Evolutionary conservation across 108 stramenopile species (phyloP).

Genomic region (Nannochloropsis salina): DNA sequence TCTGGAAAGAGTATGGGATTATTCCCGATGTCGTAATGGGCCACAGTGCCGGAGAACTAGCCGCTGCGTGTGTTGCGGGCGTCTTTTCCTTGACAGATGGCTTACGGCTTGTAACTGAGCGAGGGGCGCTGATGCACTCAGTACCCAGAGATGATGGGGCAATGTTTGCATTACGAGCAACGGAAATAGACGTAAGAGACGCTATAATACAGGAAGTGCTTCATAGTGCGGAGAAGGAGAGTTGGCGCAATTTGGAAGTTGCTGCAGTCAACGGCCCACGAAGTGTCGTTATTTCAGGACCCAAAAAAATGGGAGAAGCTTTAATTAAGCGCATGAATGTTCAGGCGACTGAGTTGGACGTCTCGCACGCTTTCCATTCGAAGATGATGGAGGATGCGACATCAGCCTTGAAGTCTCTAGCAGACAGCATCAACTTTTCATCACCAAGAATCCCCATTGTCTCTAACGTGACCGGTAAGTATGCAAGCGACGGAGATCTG

Average conservation of each 20-base stretch:
- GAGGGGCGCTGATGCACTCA: slow-evolving; percentile 20
- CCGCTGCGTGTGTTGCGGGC: slow-evolving; percentile 46
- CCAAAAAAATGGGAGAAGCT: slow-evolving; percentile 23
- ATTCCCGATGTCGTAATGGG: slow-evolving; percentile 43
- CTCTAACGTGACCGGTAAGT: slow-evolving; percentile 38
- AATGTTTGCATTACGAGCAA: neutral
- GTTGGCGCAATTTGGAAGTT: slow-evolving; percentile 13
- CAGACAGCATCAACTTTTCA: slow-evolving; percentile 19
- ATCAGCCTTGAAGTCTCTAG: slow-evolving; percentile 28
- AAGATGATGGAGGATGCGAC: slow-evolving; percentile 46
- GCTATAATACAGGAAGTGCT: neutral
- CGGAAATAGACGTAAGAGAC: neutral
- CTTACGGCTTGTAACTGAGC: neutral
- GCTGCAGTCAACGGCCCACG: slow-evolving; percentile 39
- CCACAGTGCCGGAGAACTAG: slow-evolving; percentile 53
- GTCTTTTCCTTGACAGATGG: slow-evolving; percentile 38
- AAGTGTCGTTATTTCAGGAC: slow-evolving; percentile 35
- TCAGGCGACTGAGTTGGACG: neutral
- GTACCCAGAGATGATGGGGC: neutral
- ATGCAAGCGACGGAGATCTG: slow-evolving; percentile 33
- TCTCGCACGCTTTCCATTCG: slow-evolving; percentile 49
- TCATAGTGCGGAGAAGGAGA: neutral
- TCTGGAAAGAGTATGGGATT: slow-evolving; percentile 27
- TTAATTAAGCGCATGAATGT: slow-evolving; percentile 22
- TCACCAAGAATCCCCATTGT: slow-evolving; percentile 33